These are phyloP conservation scores for Acorus gramineus DNA, from an alignment of 106 monocot genomes.

Conservation along the genomic window DNA sequence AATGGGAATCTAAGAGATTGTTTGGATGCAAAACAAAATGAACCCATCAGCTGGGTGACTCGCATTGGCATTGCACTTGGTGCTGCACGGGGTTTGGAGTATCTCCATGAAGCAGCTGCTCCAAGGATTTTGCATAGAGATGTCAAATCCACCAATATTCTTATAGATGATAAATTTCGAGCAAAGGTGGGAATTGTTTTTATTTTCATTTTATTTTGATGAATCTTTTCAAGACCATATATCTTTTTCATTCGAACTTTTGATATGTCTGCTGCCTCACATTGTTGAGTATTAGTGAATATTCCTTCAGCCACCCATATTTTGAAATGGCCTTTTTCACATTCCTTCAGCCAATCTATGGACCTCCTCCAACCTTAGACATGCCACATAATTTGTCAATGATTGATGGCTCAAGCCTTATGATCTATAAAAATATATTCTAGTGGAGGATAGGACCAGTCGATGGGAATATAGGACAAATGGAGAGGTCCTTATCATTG, in stretches of 20 bases:
- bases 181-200: conserved; percentile 50
- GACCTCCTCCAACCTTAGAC: too few species aligned
- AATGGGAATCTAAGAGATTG: conserved; percentile 84
- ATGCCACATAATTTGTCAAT: too few species aligned
- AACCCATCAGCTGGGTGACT: conserved; percentile 60
- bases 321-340: too few species aligned
- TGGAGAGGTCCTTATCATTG: too few species aligned
- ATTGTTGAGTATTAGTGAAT: neutral
- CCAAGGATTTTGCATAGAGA: conserved; percentile 91
- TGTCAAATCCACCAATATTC: conserved; percentile 93
- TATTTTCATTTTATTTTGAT: neutral
- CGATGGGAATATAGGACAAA: too few species aligned
- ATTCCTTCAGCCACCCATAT: too few species aligned
- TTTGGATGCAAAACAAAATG: conserved; percentile 43
- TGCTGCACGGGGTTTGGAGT: conserved; percentile 85
- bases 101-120: conserved; percentile 91
- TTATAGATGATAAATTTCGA: conserved; percentile 62
- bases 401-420: too few species aligned
- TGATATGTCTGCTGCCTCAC: neutral
- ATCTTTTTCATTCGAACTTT: neutral
- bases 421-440: too few species aligned
- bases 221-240: neutral
- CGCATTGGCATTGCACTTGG: conserved; percentile 73
- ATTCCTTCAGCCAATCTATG: too few species aligned
- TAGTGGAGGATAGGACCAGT: too few species aligned